Base-by-base conservation (phyloP, 2,329 filamentous ascomycete species). In the Neoarthrinium moseri region DNA sequence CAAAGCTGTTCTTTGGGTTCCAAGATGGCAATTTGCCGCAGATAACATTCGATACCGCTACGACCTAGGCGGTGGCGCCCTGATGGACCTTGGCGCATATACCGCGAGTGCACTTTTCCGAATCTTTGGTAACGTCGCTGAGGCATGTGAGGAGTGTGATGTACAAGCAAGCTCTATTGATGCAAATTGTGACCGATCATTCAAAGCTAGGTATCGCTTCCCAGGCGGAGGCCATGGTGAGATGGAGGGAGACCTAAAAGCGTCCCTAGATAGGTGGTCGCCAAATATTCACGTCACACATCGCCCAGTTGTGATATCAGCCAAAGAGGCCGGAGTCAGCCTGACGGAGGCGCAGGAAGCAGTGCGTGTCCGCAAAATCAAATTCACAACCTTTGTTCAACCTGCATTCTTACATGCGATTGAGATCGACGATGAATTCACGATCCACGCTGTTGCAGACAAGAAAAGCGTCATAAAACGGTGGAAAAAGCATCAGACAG, bases 21-120 rank as follows among this genome's bases (percentile, higher is more conserved):
- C 68, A 0, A 55, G 50, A 13, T 56, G 61, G 18, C 12, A 58
- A 1, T 57, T 72, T 18, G 38, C 46, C 2, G 52, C 60, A 4
- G 64, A 71, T 40, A 65, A 68, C 50, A 70, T 70, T 26, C 51
- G 62, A 4, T 70, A 62, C 36, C 48, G 57, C 4, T 55, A 39
- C 37, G 17, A 33, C 5, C 27, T 55, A 2, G 50, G 77, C 52
- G 43, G 23, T 26, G 52, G 50, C 20, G 38, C 41, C 13, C 49
- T 55, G 29, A 58, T 71, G 65, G 63, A 69, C 51, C 52, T 70
- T 30, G 67, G 72, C 2, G 69, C 63, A 12, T 77, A 77, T 48
- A 56, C 54, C 12, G 52, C 73, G 22, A 53, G 66, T 11, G 53
- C 59, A 15, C 43, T 77, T 21, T 63, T 73, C 3, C 50, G 61